Conservation (phyloP, 495 filamentous ascomycete genomes). For the Cenococcum geophilum region DNA sequence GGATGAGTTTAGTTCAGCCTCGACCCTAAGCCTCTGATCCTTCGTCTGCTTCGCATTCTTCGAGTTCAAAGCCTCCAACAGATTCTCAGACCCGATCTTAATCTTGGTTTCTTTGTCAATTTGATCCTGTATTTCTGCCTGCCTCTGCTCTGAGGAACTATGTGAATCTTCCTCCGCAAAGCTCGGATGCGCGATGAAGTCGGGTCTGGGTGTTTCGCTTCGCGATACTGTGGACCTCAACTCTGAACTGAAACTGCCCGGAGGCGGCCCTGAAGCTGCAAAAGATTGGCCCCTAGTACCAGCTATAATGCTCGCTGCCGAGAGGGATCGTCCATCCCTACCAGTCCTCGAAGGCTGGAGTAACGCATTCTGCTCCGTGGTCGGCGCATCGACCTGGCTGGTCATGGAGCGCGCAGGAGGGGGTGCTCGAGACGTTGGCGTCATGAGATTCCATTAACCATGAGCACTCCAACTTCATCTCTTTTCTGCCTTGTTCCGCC, state of each 20-base stretch:
- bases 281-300: slow-evolving; percentile 26
- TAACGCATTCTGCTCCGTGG: slow-evolving; percentile 27
- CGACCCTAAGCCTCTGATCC: slow-evolving; percentile 79
- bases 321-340: slow-evolving; percentile 39
- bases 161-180: slow-evolving; percentile 58
- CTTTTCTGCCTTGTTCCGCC: slow-evolving; percentile 23
- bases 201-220: slow-evolving; percentile 61
- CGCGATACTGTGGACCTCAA: slow-evolving; percentile 69
- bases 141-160: slow-evolving; percentile 62
- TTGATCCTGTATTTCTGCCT: slow-evolving; percentile 67
- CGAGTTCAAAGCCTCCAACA: slow-evolving; percentile 86
- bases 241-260: slow-evolving; percentile 90
- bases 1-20: slow-evolving; percentile 85
- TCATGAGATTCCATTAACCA: slow-evolving; percentile 36
- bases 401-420: slow-evolving; percentile 29
- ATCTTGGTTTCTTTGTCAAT: slow-evolving; percentile 95
- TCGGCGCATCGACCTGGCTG: slow-evolving; percentile 27
- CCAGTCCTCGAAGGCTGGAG: slow-evolving; percentile 30
- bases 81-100: slow-evolving; percentile 93
- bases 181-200: slow-evolving; percentile 52
- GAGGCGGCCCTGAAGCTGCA: slow-evolving; percentile 49
- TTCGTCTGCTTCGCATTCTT: slow-evolving; percentile 95
- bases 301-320: slow-evolving; percentile 31
- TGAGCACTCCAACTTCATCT: slow-evolving; percentile 28
- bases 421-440: slow-evolving; percentile 22